These are phyloP conservation scores for Hypoxylon lienhwacheense DNA, from an alignment of 495 filamentous ascomycete species.

Conservation along the genomic window DNA sequence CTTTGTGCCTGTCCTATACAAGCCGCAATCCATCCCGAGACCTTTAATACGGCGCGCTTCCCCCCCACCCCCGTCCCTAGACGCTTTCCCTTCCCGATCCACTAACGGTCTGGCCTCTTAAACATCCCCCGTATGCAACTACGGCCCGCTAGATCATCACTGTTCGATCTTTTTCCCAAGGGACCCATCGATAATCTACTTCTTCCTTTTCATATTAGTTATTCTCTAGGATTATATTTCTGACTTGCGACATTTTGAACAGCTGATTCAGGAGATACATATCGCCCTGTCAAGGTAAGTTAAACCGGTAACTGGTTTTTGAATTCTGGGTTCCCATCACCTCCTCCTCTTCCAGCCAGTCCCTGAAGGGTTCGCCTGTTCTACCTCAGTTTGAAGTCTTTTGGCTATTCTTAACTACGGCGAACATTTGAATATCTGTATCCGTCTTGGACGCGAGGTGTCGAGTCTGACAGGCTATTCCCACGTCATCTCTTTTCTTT, in stretches of 20 bases:
- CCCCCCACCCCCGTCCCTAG: slow-evolving; percentile 36
- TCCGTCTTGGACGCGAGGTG: background rate
- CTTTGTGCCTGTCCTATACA: slow-evolving; percentile 35
- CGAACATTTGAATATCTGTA: slow-evolving; percentile 12
- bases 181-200: slow-evolving; percentile 19
- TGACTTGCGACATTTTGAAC: slow-evolving; percentile 42
- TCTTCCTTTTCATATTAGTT: slow-evolving; percentile 21
- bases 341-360: slow-evolving; percentile 1
- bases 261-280: slow-evolving; percentile 57
- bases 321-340: background rate
- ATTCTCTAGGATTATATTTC: slow-evolving; percentile 33
- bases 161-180: slow-evolving; percentile 14
- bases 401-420: slow-evolving; percentile 8
- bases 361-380: slow-evolving; percentile 1
- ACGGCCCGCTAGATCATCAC: slow-evolving; percentile 35
- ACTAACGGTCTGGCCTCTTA: slow-evolving; percentile 40
- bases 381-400: slow-evolving; percentile 7
- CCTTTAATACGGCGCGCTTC: slow-evolving; percentile 40
- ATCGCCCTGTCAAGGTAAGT: slow-evolving; percentile 49
- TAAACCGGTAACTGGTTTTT: slow-evolving; percentile 5
- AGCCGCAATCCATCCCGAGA: slow-evolving; percentile 32
- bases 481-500: slow-evolving; percentile 24
- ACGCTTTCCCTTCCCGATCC: slow-evolving; percentile 39
- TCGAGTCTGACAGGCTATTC: slow-evolving; percentile 9
- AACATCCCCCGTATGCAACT: slow-evolving; percentile 39